Evolutionary conservation across 2,329 filamentous ascomycete genomes (phyloP).

Genomic region (Fusarium nurragi): DNA sequence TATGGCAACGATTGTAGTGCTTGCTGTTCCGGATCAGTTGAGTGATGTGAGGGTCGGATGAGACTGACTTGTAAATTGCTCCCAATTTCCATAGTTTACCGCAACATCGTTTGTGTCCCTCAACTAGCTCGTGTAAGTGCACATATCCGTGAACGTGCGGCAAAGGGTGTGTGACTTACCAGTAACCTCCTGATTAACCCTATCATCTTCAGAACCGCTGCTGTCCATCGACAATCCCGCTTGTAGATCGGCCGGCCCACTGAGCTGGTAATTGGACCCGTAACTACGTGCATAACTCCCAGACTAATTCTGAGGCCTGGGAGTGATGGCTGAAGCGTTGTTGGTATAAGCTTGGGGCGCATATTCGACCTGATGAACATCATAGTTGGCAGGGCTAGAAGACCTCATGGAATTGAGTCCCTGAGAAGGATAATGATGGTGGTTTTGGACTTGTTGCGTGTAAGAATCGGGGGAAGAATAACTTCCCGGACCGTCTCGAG

Average conservation of each 20-base stretch:
- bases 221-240: conserved; percentile 13
- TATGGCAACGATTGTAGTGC: conserved; percentile 13
- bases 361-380: not conserved
- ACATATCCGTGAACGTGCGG: accelerated
- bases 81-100: not conserved
- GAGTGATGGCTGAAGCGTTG: conserved; percentile 1
- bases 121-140: not conserved
- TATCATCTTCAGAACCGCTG: not conserved
- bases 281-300: conserved; percentile 20
- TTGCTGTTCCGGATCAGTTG: not conserved
- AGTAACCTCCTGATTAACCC: not conserved
- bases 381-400: not conserved
- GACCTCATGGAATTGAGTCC: not conserved
- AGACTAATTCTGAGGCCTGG: conserved; percentile 28
- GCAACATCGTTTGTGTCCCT: not conserved
- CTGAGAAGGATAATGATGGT: not conserved
- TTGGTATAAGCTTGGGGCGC: not conserved
- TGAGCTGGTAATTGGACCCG: conserved; percentile 1
- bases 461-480: not conserved
- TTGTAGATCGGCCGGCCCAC: conserved; percentile 19
- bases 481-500: not conserved
- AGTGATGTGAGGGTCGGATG: not conserved
- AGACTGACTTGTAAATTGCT: conserved; percentile 9
- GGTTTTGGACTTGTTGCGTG: not conserved
- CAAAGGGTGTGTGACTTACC: not conserved